Evolutionary conservation across 2,329 filamentous ascomycete genomes (phyloP), one percentile per base, ranked within the genome.

Genomic region (Cercospora beticola): DNA sequence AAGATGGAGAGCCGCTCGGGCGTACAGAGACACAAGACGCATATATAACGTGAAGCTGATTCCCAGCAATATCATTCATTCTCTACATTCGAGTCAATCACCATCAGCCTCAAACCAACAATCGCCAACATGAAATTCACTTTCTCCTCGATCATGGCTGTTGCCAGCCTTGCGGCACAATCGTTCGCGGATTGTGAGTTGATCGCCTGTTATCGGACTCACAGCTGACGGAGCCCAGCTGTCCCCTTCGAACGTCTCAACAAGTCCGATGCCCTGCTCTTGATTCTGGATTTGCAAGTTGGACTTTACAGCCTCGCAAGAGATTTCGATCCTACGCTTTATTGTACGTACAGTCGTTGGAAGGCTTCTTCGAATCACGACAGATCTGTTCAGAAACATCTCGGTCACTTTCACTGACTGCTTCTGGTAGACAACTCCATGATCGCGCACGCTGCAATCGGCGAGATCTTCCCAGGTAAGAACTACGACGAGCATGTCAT

Each of bases 261-360:
- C 74, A 81, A 81, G 75, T 80, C 80, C 71, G 75, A 82, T 70
- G 76, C 80, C 26, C 74, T 75, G 40, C 84, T 89, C 60, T 77
- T 89, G 26, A 84, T 89, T 59, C 81, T 89, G 49, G 87, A 89
- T 73, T 80, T 88, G 66, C 87, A 89, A 76, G 83, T 86, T 69
- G 88, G 87, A 28, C 83, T 89, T 52, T 88, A 84, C 76, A 79
- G 81, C 56, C 73, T 87, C 5, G 89, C 89, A 43, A 86, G 89
- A 46, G 91, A 94, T 80, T 92, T 86, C 75, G 85, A 89, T 66
- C 81, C 88, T 12, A 87, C 85, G 9, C 83, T 89, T 40, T 93
- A 87, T 83, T 85, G 36, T 43, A 2, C 16, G 36, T 43, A 43
- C 7, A n/a, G 7, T 43, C 36, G 36, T 16, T 6, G 16, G 2